Evolutionary conservation across 306 rosid genomes (phyloP).

Genomic region (Cucurbita ficifolia): DNA sequence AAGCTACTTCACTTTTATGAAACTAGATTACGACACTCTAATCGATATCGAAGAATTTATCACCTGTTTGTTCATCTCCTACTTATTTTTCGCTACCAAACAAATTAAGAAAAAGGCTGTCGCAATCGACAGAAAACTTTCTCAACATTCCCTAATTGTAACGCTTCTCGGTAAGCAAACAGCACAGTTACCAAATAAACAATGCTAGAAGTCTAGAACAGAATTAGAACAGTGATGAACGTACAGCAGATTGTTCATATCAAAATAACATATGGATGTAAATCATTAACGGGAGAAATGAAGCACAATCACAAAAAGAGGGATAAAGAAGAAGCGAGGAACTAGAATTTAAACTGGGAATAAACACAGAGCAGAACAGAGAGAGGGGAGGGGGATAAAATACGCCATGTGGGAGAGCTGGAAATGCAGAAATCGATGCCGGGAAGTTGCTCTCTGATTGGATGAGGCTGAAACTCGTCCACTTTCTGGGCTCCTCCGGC

Average conservation of each 20-base stretch:
- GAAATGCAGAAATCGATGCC: slow-evolving; percentile 59
- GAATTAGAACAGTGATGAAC: neutral
- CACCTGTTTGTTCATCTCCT: neutral
- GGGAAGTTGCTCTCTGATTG: slow-evolving; percentile 71
- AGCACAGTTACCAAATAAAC: no score
- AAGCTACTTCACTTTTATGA: neutral
- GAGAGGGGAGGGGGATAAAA: neutral
- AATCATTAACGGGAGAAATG: neutral
- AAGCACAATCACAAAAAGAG: neutral
- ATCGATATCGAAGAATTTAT: neutral
- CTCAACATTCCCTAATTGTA: no score
- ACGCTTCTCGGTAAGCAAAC: no score
- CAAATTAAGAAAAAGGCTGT: neutral
- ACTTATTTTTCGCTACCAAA: neutral
- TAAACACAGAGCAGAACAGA: slow-evolving; percentile 2
- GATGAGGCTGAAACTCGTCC: slow-evolving; percentile 61
- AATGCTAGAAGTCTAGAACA: neutral
- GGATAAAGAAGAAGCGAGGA: neutral
- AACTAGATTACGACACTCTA: neutral
- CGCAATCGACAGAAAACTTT: no score
- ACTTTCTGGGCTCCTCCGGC: slow-evolving; percentile 24
- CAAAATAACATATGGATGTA: neutral
- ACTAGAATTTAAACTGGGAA: neutral
- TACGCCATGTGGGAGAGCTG: slow-evolving; percentile 78
- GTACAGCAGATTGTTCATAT: neutral